Percentiles rank a stretch among this genome's conserved stretches.
Evolutionary conservation across 495 filamentous ascomycete species (phyloP).

Genomic region (Platismatia glauca): DNA sequence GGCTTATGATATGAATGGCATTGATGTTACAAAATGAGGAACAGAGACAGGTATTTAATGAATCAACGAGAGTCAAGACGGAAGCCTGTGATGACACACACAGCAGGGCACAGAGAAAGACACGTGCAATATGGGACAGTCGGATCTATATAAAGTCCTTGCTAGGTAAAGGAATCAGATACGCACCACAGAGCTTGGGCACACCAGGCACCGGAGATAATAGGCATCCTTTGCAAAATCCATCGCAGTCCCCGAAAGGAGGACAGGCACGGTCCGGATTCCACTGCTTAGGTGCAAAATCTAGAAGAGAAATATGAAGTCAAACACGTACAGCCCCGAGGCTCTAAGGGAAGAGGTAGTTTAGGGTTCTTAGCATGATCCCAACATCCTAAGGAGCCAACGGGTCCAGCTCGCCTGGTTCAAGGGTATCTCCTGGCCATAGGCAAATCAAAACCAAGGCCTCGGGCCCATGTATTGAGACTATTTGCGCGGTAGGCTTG

Average conservation of each 20-base stretch:
- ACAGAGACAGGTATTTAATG: conserved; percentile 8
- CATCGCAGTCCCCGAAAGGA: conserved; percentile 17
- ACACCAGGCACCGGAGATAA: conserved; percentile 17
- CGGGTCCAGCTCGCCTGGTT: neutral
- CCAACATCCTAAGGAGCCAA: conserved; percentile 1
- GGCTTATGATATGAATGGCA: neutral
- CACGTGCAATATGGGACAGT: conserved; percentile 5
- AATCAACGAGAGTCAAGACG: conserved; percentile 2
- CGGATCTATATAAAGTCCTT: conserved; percentile 9
- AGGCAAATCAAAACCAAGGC: neutral
- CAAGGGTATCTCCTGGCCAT: neutral
- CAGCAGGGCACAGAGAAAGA: conserved; percentile 21
- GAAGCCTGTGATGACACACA: conserved; percentile 26
- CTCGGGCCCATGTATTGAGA: neutral
- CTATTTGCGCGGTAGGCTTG: conserved; percentile 1
- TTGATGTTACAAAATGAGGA: conserved; percentile 8
- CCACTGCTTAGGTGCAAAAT: conserved; percentile 8
- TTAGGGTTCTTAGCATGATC: conserved; percentile 10
- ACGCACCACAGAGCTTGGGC: conserved; percentile 1
- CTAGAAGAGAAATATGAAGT: conserved; percentile 12
- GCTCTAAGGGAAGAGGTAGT: conserved; percentile 9
- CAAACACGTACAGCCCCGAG: conserved; percentile 18
- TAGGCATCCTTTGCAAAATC: conserved; percentile 20
- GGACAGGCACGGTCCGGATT: conserved; percentile 14
- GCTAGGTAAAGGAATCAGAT: neutral